Evolutionary conservation across 2,329 filamentous ascomycete genomes (phyloP).

Genomic region (Epichloe elymi): DNA sequence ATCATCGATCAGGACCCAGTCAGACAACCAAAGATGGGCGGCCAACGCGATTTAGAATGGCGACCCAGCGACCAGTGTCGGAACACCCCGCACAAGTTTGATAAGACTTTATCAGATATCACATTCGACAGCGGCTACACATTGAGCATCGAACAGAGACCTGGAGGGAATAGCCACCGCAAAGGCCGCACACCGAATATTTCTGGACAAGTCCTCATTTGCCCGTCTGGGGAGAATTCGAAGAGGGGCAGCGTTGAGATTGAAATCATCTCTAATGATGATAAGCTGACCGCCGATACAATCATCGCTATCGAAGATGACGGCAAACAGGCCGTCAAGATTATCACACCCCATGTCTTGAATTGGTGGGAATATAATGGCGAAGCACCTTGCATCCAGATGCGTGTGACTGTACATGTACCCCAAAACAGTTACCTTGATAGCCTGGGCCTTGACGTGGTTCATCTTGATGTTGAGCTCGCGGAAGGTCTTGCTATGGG

Average conservation of each 20-base stretch:
- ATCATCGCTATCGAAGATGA: constrained; percentile 18
- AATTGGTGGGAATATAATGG: constrained; percentile 16
- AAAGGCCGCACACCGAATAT: constrained; percentile 22
- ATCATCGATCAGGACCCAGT: constrained; percentile 14
- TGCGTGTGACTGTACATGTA: constrained; percentile 33
- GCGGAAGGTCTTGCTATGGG: constrained; percentile 26
- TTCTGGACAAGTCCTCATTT: constrained; percentile 32
- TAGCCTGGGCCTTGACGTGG: constrained; percentile 21
- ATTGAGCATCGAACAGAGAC: constrained; percentile 28
- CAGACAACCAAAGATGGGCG: constrained; percentile 11
- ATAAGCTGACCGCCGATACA: constrained; percentile 22
- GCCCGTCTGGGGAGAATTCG: constrained; percentile 19
- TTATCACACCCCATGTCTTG: constrained; percentile 26
- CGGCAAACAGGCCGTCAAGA: constrained; percentile 21
- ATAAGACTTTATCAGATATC: constrained; percentile 12
- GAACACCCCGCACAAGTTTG: constrained; percentile 11
- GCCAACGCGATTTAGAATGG: constrained; percentile 15
- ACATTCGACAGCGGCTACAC: constrained; percentile 22
- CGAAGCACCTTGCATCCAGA: constrained; percentile 31
- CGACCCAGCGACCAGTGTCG: constrained; percentile 14
- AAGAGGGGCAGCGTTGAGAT: constrained; percentile 27
- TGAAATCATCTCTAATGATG: constrained; percentile 32
- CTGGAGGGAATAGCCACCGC: constrained; percentile 10
- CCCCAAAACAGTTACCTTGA: constrained; percentile 27
- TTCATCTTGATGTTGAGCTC: constrained; percentile 28